Conservation (phyloP, 2,329 filamentous ascomycete species). For the Claviceps sp. region DNA sequence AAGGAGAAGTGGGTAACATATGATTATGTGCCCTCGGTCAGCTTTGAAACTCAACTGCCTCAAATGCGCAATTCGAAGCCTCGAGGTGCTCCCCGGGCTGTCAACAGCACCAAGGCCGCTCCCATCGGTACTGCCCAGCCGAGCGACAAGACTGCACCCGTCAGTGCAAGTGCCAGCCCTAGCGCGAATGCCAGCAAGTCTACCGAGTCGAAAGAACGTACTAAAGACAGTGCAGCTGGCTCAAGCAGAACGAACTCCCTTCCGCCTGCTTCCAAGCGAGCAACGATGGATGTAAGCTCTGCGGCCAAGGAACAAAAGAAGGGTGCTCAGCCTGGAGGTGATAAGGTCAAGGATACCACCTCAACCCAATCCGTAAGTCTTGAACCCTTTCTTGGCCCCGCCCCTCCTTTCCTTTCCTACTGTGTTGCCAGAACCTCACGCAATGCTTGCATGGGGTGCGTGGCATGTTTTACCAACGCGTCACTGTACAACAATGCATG, state of each 20-base stretch:
- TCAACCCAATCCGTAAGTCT: slow-evolving; percentile 27
- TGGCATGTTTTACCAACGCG: not conserved
- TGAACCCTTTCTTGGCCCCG: not conserved
- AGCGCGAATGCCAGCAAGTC: slow-evolving; percentile 18
- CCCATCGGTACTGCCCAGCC: slow-evolving; percentile 17
- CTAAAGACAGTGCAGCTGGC: slow-evolving; percentile 22
- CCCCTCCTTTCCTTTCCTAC: not conserved
- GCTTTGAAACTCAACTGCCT: slow-evolving; percentile 73
- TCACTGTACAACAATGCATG: not conserved
- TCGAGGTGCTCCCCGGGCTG: slow-evolving; percentile 34
- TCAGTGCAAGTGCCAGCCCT: slow-evolving; percentile 10
- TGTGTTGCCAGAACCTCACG: not conserved
- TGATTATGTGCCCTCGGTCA: slow-evolving; percentile 69
- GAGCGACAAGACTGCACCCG: slow-evolving; percentile 23
- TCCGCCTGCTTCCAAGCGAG: slow-evolving; percentile 29
- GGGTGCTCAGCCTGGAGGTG: slow-evolving; percentile 18
- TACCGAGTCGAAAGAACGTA: slow-evolving; percentile 20
- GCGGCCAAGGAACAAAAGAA: slow-evolving; percentile 33
- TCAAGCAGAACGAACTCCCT: slow-evolving; percentile 22
- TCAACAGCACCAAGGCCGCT: slow-evolving; percentile 24
- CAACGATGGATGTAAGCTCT: slow-evolving; percentile 26
- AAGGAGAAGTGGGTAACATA: slow-evolving; percentile 82
- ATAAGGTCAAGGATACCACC: slow-evolving; percentile 28
- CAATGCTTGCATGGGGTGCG: not conserved
- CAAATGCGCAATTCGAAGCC: slow-evolving; percentile 34